Evolutionary conservation across 257 asterid genomes (phyloP), one percentile per base, ranked within the genome.

Genomic region (Hygrophila difformis): DNA sequence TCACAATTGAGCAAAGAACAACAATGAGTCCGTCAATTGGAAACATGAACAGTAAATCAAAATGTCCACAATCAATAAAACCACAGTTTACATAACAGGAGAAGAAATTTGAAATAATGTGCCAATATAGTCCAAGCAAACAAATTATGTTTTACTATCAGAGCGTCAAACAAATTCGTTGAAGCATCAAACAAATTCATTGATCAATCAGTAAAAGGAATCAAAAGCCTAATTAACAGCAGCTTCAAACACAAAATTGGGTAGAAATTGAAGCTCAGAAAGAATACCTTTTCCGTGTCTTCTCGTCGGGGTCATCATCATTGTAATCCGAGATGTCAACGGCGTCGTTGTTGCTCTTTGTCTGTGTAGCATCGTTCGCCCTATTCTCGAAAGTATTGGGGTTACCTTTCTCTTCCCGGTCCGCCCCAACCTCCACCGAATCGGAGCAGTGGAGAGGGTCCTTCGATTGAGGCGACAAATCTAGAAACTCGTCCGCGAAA

Each of bases 241-340:
- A 10, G 6, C 24, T 13, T 6, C 13, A 13, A 26, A 10, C 37
- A 2, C 6, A 33, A 2, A 5, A 5, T 33, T 10, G 37, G 10
- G 37, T 10, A 33, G 12, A 33, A 33, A 33, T 33, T 33, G 12
- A 33, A 33, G 37, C 37, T 26, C 12, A 10, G 20, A 36, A 60
- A 24, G 18, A 34, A 41, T 53, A 91, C 98, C 98, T 66, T 67
- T 80, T 86, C 39, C 84, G 92, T 53, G 79, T 86, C 73, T 74
- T 86, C 12, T 71, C 57, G 47, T 39, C 31, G 19, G 94, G 93
- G 52, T 73, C 94, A 16, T 57, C 58, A 1, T 20, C 63, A 11
- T 38, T 63, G 16, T 74, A n/a, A 18, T 29, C 57, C 2, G 40
- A 60, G 23, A n/a, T 47, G 37, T 22, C 57, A 16, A 1, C 63